These are phyloP conservation scores for Leptosphaerulina australis DNA, from an alignment of 2,329 filamentous ascomycete genomes.

Conservation along the genomic window DNA sequence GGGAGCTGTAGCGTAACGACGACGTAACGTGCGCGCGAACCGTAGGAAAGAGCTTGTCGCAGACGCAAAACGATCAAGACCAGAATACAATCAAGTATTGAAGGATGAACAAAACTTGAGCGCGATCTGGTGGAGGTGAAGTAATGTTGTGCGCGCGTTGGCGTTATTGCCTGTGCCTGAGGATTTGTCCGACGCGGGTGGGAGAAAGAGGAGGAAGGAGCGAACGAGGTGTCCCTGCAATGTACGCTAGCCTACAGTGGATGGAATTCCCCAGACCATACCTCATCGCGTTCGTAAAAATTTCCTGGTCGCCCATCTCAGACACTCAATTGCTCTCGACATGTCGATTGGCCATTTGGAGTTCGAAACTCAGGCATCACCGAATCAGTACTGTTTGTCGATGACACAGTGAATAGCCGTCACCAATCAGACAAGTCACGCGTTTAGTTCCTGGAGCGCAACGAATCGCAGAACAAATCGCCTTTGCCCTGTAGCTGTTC, in stretches of 20 bases:
- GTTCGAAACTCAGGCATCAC: neutral
- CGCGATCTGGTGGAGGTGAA: constrained; percentile 11
- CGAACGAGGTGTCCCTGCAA: constrained; percentile 7
- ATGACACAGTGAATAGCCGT: constrained; percentile 7
- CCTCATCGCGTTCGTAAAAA: constrained; percentile 11
- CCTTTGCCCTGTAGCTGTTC: constrained; percentile 6
- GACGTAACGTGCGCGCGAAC: constrained; percentile 13
- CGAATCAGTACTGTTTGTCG: constrained; percentile 3
- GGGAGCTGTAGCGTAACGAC: constrained; percentile 15
- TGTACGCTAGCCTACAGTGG: constrained; percentile 7
- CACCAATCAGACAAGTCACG: constrained; percentile 9
- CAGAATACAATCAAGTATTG: constrained; percentile 15
- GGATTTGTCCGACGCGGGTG: constrained; percentile 11
- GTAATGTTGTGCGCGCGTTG: constrained; percentile 14
- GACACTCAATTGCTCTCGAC: neutral
- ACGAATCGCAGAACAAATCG: neutral
- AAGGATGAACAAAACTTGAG: constrained; percentile 1
- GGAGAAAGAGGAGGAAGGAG: constrained; percentile 22
- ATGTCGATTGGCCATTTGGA: constrained; percentile 11
- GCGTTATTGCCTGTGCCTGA: constrained; percentile 11
- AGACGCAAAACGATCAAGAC: constrained; percentile 2
- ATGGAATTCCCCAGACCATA: constrained; percentile 5
- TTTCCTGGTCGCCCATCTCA: constrained; percentile 5
- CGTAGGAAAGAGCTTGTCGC: constrained; percentile 9
- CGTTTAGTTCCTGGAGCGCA: constrained; percentile 1